A percentile compares a stretch with the other conserved stretches of the same genome.
These are phyloP conservation scores for Fusarium sp. DNA, from an alignment of 2,329 filamentous ascomycete genomes.

Conservation along the genomic window DNA sequence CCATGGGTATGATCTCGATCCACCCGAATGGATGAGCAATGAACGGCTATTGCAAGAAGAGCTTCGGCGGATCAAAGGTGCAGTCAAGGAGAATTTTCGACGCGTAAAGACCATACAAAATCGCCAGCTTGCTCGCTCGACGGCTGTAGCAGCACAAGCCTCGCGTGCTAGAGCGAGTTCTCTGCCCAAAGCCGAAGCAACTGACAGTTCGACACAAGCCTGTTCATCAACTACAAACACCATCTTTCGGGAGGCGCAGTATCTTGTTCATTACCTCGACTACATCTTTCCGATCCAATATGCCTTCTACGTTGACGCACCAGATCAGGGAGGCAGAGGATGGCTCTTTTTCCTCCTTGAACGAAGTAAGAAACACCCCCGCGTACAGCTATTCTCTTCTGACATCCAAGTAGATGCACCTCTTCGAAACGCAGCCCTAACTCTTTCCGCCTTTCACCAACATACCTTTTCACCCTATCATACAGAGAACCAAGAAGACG, in stretches of 20 bases:
- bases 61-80: conserved; percentile 36
- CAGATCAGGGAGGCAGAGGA: conserved; percentile 39
- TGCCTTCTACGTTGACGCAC: conserved; percentile 40
- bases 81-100: conserved; percentile 39
- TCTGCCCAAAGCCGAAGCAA: neutral
- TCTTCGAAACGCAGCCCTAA: conserved; percentile 40
- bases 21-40: conserved; percentile 49
- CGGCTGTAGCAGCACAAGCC: neutral
- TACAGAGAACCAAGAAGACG: conserved; percentile 30
- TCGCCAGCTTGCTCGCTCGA: neutral
- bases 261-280: conserved; percentile 43
- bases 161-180: neutral
- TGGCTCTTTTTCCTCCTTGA: conserved; percentile 41
- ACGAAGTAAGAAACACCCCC: neutral
- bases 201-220: rapidly evolving
- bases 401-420: conserved; percentile 26
- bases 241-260: conserved; percentile 39
- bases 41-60: conserved; percentile 43
- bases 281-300: conserved; percentile 44
- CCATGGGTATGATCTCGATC: conserved; percentile 43
- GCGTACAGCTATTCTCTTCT: rapidly evolving
- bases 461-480: conserved; percentile 31
- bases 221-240: neutral
- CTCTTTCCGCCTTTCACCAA: conserved; percentile 42
- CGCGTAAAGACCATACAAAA: conserved; percentile 23